A percentile compares a stretch with the other conserved stretches of the same genome.
Conservation (phyloP, 768 basidiomycete species). For the Boletus bicolor region DNA sequence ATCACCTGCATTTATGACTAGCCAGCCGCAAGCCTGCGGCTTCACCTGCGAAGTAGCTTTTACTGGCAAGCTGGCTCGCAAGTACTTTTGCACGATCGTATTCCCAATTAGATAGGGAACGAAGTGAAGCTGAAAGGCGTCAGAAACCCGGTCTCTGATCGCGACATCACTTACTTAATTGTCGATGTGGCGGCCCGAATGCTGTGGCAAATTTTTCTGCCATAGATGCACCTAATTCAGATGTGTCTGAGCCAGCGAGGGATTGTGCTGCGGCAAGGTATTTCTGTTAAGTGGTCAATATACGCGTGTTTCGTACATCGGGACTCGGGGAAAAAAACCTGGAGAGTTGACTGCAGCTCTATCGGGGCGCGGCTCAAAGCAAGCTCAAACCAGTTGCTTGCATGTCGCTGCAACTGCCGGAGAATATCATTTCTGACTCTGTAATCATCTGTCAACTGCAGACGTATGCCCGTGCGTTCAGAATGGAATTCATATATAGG, state of each 20-base stretch:
- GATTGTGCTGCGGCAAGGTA: constrained; percentile 80
- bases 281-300: constrained; percentile 50
- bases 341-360: constrained; percentile 88
- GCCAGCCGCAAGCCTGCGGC: constrained; percentile 76
- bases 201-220: constrained; percentile 84
- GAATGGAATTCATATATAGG: constrained; percentile 83
- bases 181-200: constrained; percentile 73
- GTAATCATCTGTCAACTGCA: constrained; percentile 86
- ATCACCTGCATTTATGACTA: constrained; percentile 53
- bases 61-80: constrained; percentile 82
- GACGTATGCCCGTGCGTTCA: constrained; percentile 64
- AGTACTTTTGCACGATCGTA: constrained; percentile 81
- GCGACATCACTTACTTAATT: constrained; percentile 54
- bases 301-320: not conserved
- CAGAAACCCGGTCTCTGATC: not conserved
- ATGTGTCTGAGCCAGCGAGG: constrained; percentile 62
- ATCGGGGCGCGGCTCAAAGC: constrained; percentile 87
- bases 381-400: constrained; percentile 81
- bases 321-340: constrained; percentile 42
- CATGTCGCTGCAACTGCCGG: constrained; percentile 65
- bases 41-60: constrained; percentile 88
- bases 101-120: constrained; percentile 57
- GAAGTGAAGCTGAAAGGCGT: constrained; percentile 47
- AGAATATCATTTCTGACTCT: constrained; percentile 82
- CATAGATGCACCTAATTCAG: constrained; percentile 89